These are phyloP conservation scores for Cryptosporidium muris DNA, from an alignment of 169 alveolate species.

Conservation along the genomic window DNA sequence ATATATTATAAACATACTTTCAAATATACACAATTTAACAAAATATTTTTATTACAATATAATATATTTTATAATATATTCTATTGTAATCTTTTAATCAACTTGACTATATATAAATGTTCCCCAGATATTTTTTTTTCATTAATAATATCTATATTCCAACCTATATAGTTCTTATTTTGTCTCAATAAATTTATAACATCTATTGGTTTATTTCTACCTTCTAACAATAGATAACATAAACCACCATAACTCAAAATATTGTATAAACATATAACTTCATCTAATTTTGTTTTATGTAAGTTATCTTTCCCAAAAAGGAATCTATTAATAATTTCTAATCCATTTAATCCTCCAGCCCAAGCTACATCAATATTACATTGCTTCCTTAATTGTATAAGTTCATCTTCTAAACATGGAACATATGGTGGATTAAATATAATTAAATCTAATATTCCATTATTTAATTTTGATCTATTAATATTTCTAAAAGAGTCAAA, in stretches of 20 bases:
- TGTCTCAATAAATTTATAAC: slow-evolving; percentile 5
- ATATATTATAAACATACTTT: too few relatives aligned
- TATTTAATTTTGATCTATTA: not conserved
- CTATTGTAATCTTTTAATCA: not conserved
- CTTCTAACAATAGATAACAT: slow-evolving; percentile 43
- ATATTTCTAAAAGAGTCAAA: slow-evolving; percentile 1
- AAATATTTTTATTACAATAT: too few relatives aligned
- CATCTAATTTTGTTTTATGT: not conserved
- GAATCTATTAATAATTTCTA: slow-evolving; percentile 24
- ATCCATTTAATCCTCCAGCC: slow-evolving; percentile 64
- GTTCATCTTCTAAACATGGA: slow-evolving; percentile 30
- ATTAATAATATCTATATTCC: slow-evolving; percentile 9
- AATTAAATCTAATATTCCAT: slow-evolving; percentile 3
- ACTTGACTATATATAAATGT: slow-evolving; percentile 23
- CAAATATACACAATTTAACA: too few relatives aligned
- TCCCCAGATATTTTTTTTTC: slow-evolving; percentile 33
- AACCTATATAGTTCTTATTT: slow-evolving; percentile 23
- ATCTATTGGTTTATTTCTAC: slow-evolving; percentile 5
- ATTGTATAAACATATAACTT: slow-evolving; percentile 5
- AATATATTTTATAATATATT: too few relatives aligned
- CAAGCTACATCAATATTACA: slow-evolving; percentile 28
- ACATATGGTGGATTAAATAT: slow-evolving; percentile 68
- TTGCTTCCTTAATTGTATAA: not conserved
- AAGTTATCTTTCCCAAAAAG: slow-evolving; percentile 38
- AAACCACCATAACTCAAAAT: slow-evolving; percentile 18